Evolutionary conservation across 345 rosid species (phyloP).

Genomic region (Salix purpurea): DNA sequence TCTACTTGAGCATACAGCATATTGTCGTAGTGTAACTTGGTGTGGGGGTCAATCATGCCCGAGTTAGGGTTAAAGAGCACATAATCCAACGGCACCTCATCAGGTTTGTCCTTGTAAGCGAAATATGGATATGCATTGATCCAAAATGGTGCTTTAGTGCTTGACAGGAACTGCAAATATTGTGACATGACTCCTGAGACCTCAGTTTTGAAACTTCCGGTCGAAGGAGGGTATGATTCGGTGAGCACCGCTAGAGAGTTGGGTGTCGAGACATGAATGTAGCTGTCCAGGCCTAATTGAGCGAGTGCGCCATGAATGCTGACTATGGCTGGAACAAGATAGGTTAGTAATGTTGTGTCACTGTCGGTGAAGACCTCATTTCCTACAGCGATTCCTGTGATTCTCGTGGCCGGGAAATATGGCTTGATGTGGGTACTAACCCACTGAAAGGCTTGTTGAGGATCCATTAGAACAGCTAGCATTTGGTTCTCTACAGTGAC

Average conservation of each 20-base stretch:
- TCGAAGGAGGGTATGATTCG: slow-evolving; percentile 86
- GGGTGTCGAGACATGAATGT: slow-evolving; percentile 72
- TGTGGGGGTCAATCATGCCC: slow-evolving; percentile 80
- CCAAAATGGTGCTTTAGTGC: slow-evolving; percentile 68
- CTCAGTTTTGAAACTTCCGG: slow-evolving; percentile 65
- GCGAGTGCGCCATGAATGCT: slow-evolving; percentile 69
- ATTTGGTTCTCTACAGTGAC: slow-evolving; percentile 78
- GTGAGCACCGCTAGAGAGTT: slow-evolving; percentile 64
- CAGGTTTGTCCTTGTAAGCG: slow-evolving; percentile 75
- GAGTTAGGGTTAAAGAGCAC: slow-evolving; percentile 78
- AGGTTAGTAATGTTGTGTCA: slow-evolving; percentile 8
- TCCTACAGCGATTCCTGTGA: slow-evolving; percentile 27
- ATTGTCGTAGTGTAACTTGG: slow-evolving; percentile 72
- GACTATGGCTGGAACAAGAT: slow-evolving; percentile 69
- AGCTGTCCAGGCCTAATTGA: slow-evolving; percentile 62
- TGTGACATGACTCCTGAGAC: slow-evolving; percentile 53
- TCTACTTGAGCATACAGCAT: slow-evolving; percentile 96
- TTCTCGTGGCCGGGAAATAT: slow-evolving; percentile 23
- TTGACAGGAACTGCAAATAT: slow-evolving; percentile 50
- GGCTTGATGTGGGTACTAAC: slow-evolving; percentile 19
- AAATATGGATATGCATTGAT: slow-evolving; percentile 96
- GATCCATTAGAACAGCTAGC: slow-evolving; percentile 36
- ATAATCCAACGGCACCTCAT: slow-evolving; percentile 60
- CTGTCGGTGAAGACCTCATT: slow-evolving; percentile 25
- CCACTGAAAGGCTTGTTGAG: slow-evolving; percentile 23